These are phyloP conservation scores for Macadamia integrifolia DNA, from an alignment of 164 flowering plant species.

Conservation along the genomic window DNA sequence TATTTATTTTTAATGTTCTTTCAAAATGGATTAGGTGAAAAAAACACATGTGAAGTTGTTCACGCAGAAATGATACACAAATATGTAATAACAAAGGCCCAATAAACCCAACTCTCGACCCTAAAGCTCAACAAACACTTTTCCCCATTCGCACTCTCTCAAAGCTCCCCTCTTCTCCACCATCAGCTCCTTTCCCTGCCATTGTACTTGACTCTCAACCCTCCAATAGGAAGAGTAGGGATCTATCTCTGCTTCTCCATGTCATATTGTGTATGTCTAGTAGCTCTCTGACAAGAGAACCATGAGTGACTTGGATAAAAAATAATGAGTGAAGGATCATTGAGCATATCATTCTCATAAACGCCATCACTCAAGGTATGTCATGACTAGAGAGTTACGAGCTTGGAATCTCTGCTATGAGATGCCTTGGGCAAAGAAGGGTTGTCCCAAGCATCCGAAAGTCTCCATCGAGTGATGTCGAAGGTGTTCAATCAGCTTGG, in stretches of 20 bases:
- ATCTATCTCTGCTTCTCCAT: conserved; percentile 46
- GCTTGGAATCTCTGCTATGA: conserved; percentile 31
- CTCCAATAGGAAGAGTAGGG: conserved; percentile 37
- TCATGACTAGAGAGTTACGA: conserved; percentile 36
- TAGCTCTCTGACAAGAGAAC: conserved; percentile 4
- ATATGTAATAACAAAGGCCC: too few relatives aligned
- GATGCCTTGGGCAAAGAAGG: conserved; percentile 34
- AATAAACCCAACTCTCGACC: too few relatives aligned
- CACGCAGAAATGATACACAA: too few relatives aligned
- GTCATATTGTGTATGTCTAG: conserved; percentile 40
- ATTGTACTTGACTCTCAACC: too few relatives aligned
- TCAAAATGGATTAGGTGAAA: too few relatives aligned
- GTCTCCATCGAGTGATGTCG: conserved; percentile 63
- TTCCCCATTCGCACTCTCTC: too few relatives aligned
- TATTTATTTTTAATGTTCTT: too few relatives aligned
- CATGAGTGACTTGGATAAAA: conserved; percentile 19
- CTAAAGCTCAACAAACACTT: too few relatives aligned
- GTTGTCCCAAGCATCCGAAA: conserved; percentile 55
- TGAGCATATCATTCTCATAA: conserved; percentile 50
- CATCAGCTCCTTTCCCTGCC: too few relatives aligned
- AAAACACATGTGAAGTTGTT: too few relatives aligned
- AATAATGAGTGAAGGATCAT: conserved; percentile 3
- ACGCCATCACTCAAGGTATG: conserved; percentile 62
- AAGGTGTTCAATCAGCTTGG: conserved; percentile 64
- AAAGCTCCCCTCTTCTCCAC: too few relatives aligned